Evolutionary conservation across 1,284 basidiomycete species (phyloP).

Genomic region (Dichomitus squalens): DNA sequence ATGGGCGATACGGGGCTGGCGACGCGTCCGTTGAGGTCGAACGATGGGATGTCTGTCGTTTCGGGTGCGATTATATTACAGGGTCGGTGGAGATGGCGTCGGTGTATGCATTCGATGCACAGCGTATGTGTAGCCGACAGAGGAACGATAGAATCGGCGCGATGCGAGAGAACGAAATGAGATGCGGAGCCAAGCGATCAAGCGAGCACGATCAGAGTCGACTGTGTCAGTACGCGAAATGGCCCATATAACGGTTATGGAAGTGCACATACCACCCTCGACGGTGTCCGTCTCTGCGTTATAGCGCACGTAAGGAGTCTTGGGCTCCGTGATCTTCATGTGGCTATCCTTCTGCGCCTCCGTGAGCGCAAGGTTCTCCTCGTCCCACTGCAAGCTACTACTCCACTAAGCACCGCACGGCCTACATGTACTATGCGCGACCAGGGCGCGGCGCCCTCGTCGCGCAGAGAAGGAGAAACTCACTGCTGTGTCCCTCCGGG

Average conservation of each 20-base stretch:
- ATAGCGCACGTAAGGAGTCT: constrained; percentile 94
- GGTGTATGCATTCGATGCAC: background rate
- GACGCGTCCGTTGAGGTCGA: constrained; percentile 49
- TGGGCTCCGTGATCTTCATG: constrained; percentile 97
- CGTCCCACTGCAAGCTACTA: constrained; percentile 83
- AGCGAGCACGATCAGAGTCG: background rate
- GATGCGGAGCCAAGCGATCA: background rate
- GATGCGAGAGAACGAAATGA: background rate
- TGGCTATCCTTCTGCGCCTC: constrained; percentile 91
- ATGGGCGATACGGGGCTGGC: constrained; percentile 31
- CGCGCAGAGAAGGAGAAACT: constrained; percentile 9
- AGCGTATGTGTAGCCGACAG: background rate
- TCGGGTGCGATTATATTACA: constrained; percentile 3
- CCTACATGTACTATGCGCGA: background rate
- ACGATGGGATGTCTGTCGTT: constrained; percentile 64
- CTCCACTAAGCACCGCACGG: background rate
- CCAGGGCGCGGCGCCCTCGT: too few species aligned
- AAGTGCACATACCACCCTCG: constrained; percentile 65
- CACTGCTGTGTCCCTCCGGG: constrained; percentile 46
- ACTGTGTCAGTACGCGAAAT: background rate
- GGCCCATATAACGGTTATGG: background rate
- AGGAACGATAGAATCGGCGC: background rate
- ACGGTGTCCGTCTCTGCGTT: constrained; percentile 84
- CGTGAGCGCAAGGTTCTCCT: constrained; percentile 86
- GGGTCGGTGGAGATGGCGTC: background rate